Percentiles rank a stretch among this genome's conserved stretches.
phyloP scores from a whole-genome alignment of 495 filamentous ascomycete genomes.

The Acidiella bohemica region DNA sequence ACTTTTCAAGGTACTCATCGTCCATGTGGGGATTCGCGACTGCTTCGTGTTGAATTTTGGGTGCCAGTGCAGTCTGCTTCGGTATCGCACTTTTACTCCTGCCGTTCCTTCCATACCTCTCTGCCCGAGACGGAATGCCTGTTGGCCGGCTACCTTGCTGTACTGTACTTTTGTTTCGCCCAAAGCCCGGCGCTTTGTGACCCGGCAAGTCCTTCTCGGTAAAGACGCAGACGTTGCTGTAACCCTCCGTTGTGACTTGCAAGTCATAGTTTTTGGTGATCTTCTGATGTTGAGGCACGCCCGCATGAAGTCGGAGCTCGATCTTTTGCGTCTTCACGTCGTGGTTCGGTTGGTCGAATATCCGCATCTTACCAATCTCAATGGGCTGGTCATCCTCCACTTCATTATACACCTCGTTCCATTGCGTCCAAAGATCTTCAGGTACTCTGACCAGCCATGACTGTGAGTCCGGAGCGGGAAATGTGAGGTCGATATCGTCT shows the following conservation, averaged over 20 bases:
- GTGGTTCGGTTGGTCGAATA: constrained; percentile 26
- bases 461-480: constrained; percentile 40
- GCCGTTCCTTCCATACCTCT: constrained; percentile 10
- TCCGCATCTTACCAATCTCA: constrained; percentile 62
- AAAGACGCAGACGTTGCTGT: constrained; percentile 76
- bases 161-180: not conserved
- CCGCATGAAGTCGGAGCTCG: constrained; percentile 38
- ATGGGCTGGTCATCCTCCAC: constrained; percentile 49
- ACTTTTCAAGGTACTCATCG: constrained; percentile 3
- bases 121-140: constrained; percentile 7
- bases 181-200: constrained; percentile 2
- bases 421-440: constrained; percentile 59
- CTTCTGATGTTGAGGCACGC: constrained; percentile 44
- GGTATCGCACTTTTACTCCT: constrained; percentile 13
- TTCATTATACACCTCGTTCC: constrained; percentile 31
- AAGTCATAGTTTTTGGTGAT: constrained; percentile 77
- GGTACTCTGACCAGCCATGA: constrained; percentile 69
- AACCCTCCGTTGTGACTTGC: constrained; percentile 45
- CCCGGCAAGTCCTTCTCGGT: constrained; percentile 78
- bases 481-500: constrained; percentile 76
- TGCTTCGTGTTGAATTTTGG: constrained; percentile 15
- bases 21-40: constrained; percentile 15
- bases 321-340: constrained; percentile 26
- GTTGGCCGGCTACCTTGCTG: not conserved
- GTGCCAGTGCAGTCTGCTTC: constrained; percentile 17